Base-by-base conservation (phyloP, 2,329 filamentous ascomycete genomes). In the Hypoxylon sp. region DNA sequence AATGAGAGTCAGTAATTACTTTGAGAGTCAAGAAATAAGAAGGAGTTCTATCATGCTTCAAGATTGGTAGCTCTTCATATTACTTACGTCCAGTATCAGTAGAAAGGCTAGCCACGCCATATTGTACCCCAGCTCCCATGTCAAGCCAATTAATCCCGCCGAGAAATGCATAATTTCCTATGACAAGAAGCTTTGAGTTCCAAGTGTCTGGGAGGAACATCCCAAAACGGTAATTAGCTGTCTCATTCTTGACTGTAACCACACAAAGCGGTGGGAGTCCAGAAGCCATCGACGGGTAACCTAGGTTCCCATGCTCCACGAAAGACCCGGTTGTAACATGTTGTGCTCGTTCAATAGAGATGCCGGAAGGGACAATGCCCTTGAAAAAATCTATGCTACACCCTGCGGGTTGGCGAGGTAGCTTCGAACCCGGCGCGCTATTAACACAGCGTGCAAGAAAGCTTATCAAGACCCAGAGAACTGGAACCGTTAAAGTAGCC, bases 81-180 rank as follows among this genome's bases (percentile, higher is more conserved):
- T 21, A 43, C 38, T 43, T 43, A 43, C 38, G 79, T 0, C 79
- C 79, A 0, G 78, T 80, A 59, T 80, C 78, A 0, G 79, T 80
- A 3, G 75, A 74, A 30, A 79, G 70, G n/a, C 74, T 72, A 7
- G 77, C 77, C 60, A 78, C 75, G 0, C 77, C 77, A 34, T 74
- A 77, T 5, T 72, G 55, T 4, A 50, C 53, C 10, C 71, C 72
- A 0, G 69, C 43, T 13, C 66, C 69, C 69, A 71, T 75, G 11
- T 77, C 75, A 19, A 76, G 73, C 75, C 75, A 77, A 25, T 77
- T 76, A n/a, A 77, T 77, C 0, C 75, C 75, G 2, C 75, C 75
- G 2, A 76, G 60, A 28, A 75, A 77, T 0, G 72, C 45, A 25
- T 75, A 75, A 14, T 69, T 74, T 19, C 75, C 75, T 43, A 76